Evolutionary conservation across 352 stramenopile species (phyloP).

Genomic region (Phytophthora megakarya): DNA sequence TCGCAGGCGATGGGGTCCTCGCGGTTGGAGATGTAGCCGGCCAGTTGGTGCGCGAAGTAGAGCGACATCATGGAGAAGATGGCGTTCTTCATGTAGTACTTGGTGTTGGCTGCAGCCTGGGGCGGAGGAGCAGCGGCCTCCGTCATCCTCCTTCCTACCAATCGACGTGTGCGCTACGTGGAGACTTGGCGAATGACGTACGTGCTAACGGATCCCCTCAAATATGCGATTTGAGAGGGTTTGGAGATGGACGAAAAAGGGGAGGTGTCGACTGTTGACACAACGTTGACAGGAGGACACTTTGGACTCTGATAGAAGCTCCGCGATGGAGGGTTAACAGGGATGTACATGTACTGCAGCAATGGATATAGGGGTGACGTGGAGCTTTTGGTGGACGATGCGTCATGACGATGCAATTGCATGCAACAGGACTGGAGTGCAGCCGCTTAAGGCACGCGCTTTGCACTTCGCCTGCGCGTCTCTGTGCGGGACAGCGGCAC

Average conservation of each 20-base stretch:
- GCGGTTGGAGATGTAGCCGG: conserved; percentile 63
- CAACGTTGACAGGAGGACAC: background rate
- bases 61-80: conserved; percentile 80
- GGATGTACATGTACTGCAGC: background rate
- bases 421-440: conserved; percentile 30
- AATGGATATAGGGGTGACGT: conserved; percentile 14
- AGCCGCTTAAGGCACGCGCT: conserved; percentile 27
- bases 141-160: conserved; percentile 41
- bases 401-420: conserved; percentile 26
- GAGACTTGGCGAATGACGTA: conserved; percentile 37
- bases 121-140: conserved; percentile 34
- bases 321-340: background rate
- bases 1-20: conserved; percentile 65
- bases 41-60: conserved; percentile 55
- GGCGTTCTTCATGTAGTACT: conserved; percentile 76
- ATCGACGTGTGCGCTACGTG: conserved; percentile 13
- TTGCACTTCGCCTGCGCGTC: conserved; percentile 19
- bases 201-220: background rate
- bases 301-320: background rate
- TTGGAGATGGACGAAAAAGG: conserved; percentile 23
- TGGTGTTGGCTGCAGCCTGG: conserved; percentile 49
- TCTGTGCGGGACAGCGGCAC: conserved; percentile 34
- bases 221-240: background rate
- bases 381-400: conserved; percentile 4
- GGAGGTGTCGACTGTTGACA: conserved; percentile 15